Evolutionary conservation across 768 basidiomycete genomes (phyloP).

Genomic region (Mycena latifolia): DNA sequence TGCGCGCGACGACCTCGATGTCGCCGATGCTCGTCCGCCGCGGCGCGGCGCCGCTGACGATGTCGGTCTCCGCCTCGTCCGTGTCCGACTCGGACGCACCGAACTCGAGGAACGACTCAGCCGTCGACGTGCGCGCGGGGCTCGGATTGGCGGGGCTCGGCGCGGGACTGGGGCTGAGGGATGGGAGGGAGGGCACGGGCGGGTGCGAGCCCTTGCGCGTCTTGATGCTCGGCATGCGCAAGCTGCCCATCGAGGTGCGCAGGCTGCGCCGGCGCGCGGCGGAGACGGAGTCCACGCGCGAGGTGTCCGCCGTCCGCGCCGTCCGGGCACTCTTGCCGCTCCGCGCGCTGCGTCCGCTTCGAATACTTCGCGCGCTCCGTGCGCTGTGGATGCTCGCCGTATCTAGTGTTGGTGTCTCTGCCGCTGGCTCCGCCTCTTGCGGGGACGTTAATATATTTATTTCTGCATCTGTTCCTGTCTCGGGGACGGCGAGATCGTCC

Average conservation of each 20-base stretch:
- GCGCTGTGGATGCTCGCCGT: conserved; percentile 54
- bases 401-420: conserved; percentile 45
- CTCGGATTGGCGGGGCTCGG: conserved; percentile 5
- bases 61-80: conserved; percentile 10
- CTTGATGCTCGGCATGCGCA: conserved; percentile 64
- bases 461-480: conserved; percentile 21
- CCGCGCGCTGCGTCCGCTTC: conserved; percentile 50
- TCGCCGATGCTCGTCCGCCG: conserved; percentile 44
- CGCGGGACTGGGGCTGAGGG: conserved; percentile 17
- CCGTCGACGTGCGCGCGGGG: conserved; percentile 26
- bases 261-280: conserved; percentile 77
- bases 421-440: neutral
- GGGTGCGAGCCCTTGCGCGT: conserved; percentile 31
- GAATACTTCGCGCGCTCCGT: conserved; percentile 41
- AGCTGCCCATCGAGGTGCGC: conserved; percentile 73
- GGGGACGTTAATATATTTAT: neutral
- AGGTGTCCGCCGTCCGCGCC: conserved; percentile 39
- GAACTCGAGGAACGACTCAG: conserved; percentile 50
- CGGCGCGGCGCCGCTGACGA: neutral
- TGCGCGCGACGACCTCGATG: conserved; percentile 35
- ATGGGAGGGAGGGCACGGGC: conserved; percentile 26
- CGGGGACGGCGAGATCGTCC: neutral
- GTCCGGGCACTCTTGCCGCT: conserved; percentile 49
- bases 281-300: conserved; percentile 59
- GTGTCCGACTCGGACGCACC: conserved; percentile 31